These are phyloP conservation scores for Inonotus hispidus DNA, from an alignment of 1,284 basidiomycete genomes.

Conservation along the genomic window DNA sequence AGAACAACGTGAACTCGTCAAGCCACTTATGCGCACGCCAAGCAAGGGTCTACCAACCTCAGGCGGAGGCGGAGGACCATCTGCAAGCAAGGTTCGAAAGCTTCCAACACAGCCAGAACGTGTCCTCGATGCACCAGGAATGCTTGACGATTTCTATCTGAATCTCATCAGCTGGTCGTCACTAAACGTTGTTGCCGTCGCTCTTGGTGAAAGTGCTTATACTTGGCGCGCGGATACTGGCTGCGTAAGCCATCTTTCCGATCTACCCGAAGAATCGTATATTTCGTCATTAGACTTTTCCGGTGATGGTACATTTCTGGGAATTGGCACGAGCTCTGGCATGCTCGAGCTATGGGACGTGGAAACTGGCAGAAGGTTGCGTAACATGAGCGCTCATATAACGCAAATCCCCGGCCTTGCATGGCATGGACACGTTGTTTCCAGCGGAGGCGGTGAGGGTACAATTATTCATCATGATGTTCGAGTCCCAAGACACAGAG, in stretches of 20 bases:
- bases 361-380: slow-evolving; percentile 71
- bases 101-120: slow-evolving; percentile 84
- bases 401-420: slow-evolving; percentile 77
- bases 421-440: slow-evolving; percentile 84
- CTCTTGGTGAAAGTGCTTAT: slow-evolving; percentile 77
- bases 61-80: slow-evolving; percentile 45
- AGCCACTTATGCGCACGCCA: slow-evolving; percentile 67
- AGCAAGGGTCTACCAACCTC: slow-evolving; percentile 56
- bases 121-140: slow-evolving; percentile 92
- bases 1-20: slow-evolving; percentile 66
- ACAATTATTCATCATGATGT: slow-evolving; percentile 96
- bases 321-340: slow-evolving; percentile 80
- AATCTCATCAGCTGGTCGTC: slow-evolving; percentile 90
- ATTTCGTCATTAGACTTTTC: slow-evolving; percentile 84
- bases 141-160: slow-evolving; percentile 96
- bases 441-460: slow-evolving; percentile 87
- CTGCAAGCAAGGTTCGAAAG: slow-evolving; percentile 65
- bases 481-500: slow-evolving; percentile 80
- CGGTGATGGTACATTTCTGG: slow-evolving; percentile 82
- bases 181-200: slow-evolving; percentile 85
- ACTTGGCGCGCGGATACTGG: slow-evolving; percentile 94
- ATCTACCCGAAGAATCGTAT: slow-evolving; percentile 68
- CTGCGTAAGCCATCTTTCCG: slow-evolving; percentile 71
- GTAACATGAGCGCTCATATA: slow-evolving; percentile 84
- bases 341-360: slow-evolving; percentile 97